phyloP scores from a whole-genome alignment of 1,284 basidiomycete genomes.

The Mrakiaceae sp. region DNA sequence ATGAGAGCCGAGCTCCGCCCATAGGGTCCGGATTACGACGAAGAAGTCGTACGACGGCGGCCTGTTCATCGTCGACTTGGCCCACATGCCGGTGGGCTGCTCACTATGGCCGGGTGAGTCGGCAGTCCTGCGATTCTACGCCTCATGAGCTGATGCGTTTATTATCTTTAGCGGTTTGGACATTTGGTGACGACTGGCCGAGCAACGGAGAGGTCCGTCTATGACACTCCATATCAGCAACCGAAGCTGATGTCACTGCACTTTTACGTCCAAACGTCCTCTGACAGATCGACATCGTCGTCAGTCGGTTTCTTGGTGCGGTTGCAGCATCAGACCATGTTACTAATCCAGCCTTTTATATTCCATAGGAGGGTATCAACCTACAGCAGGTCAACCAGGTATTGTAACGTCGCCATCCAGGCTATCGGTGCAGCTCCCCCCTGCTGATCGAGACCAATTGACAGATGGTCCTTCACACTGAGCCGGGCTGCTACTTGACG shows the following conservation, averaged over 20 bases:
- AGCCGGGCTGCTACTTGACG: background rate
- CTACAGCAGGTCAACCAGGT: conserved; percentile 58
- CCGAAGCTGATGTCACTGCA: background rate
- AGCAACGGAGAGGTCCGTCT: conserved; percentile 33
- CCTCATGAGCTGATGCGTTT: background rate
- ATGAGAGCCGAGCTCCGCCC: background rate
- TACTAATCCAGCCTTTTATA: conserved; percentile 13
- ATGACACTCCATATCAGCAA: conserved; percentile 44
- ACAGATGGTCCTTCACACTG: conserved; percentile 4
- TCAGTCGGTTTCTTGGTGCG: conserved; percentile 17
- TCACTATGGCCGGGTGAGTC: conserved; percentile 1
- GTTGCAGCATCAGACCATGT: background rate
- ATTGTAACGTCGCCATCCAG: background rate
- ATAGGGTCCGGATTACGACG: conserved; percentile 24
- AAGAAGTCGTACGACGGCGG: conserved; percentile 44
- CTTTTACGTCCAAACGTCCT: background rate
- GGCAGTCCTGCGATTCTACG: background rate
- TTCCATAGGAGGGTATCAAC: conserved; percentile 55
- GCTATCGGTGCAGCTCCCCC: background rate
- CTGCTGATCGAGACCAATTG: background rate
- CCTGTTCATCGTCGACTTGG: conserved; percentile 56
- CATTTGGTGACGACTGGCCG: conserved; percentile 33
- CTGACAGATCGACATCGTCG: conserved; percentile 41
- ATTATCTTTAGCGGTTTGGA: background rate
- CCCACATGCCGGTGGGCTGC: conserved; percentile 58